phyloP scores from a whole-genome alignment of 495 filamentous ascomycete genomes.

The Achaetomiella virescens region DNA sequence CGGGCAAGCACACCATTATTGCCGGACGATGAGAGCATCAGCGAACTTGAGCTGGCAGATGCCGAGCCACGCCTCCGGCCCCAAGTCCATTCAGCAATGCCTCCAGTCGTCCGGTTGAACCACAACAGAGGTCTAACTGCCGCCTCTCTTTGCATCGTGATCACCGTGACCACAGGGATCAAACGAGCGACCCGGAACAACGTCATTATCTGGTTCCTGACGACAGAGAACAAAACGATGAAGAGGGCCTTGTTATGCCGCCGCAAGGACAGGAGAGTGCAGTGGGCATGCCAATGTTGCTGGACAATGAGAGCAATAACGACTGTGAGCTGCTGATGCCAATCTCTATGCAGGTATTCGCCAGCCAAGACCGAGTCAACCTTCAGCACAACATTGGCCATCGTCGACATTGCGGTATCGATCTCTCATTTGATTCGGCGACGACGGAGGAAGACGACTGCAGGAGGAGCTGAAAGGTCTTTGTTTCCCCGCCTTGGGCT shows the following conservation, averaged over 20 bases:
- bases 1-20: no score
- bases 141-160: background rate
- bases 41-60: no score
- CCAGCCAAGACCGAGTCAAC: slow-evolving; percentile 1
- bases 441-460: background rate
- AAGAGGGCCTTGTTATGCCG: background rate
- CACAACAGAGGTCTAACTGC: slow-evolving; percentile 7
- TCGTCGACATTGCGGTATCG: no score
- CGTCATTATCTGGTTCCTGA: slow-evolving; percentile 7
- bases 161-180: slow-evolving; percentile 7
- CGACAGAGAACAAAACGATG: slow-evolving; percentile 2
- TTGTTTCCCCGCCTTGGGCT: background rate
- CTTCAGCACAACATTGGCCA: background rate
- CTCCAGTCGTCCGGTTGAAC: slow-evolving; percentile 6
- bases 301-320: slow-evolving; percentile 1
- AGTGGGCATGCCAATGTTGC: slow-evolving; percentile 3
- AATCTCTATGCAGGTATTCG: slow-evolving; percentile 6
- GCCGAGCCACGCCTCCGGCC: background rate
- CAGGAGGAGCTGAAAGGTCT: background rate
- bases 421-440: background rate
- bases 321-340: slow-evolving; percentile 4
- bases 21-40: no score
- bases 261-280: slow-evolving; percentile 2
- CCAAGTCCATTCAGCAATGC: slow-evolving; percentile 8
- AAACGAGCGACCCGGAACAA: background rate